phyloP scores from a whole-genome alignment of 805 yeast species.

The Yamadazyma philogaea region DNA sequence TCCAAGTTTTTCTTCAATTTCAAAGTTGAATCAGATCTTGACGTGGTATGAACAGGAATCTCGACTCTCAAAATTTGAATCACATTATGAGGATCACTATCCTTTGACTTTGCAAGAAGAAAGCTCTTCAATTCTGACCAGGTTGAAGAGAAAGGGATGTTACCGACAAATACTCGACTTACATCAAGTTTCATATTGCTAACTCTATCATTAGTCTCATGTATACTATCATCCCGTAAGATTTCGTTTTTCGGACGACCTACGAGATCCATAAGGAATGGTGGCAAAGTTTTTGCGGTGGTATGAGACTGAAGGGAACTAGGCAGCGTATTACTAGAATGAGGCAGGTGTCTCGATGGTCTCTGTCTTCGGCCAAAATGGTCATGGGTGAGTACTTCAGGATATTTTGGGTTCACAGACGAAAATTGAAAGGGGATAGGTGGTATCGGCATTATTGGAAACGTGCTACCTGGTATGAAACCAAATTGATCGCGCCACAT shows the following conservation, averaged over 20 bases:
- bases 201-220: constrained; percentile 21
- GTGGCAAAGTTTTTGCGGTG: constrained; percentile 18
- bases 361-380: background rate
- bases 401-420: background rate
- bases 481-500: background rate
- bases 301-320: background rate
- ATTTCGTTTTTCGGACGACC: constrained; percentile 1
- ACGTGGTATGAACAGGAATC: constrained; percentile 36
- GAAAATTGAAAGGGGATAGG: background rate
- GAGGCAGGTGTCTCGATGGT: constrained; percentile 1
- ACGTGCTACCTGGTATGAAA: background rate
- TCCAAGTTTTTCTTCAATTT: background rate
- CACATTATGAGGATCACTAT: constrained; percentile 24
- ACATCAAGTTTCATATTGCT: constrained; percentile 38
- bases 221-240: constrained; percentile 11
- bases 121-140: constrained; percentile 33
- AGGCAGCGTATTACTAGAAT: constrained; percentile 1
- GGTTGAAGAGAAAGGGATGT: constrained; percentile 48
- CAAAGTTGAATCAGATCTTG: background rate
- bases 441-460: background rate
- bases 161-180: constrained; percentile 51
- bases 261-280: constrained; percentile 26
- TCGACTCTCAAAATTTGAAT: constrained; percentile 35
- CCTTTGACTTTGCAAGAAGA: constrained; percentile 21
- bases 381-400: background rate